Evolutionary conservation across 2,329 filamentous ascomycete genomes (phyloP), one percentile per base, ranked within the genome.

Genomic region (Helicocarpus griseus): DNA sequence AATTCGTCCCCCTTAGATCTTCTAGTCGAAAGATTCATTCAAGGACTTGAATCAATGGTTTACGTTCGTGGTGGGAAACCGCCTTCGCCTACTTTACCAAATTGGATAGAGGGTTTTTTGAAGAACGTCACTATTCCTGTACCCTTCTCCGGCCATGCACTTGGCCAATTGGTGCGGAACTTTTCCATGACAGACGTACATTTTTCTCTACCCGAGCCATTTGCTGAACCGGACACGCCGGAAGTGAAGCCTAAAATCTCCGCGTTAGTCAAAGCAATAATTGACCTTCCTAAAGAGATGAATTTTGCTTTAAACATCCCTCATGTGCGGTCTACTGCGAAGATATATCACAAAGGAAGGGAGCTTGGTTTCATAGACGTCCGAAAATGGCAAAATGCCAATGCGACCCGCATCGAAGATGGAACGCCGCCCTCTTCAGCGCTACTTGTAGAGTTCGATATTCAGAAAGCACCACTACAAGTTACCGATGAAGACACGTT

Each of bases 171-270:
- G 14, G 86, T 98, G 64, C 85, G 84, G 59, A 91, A 93, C 59
- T 96, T 97, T 64, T 86, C 89, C 21, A 73, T 97, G 57, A 81
- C 83, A 1, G 80, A 96, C 63, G 88, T 94, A 38, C 82, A 94
- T 61, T 95, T 98, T 66, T 81, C 80, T 46, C 73, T 98, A 43
- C 93, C 93, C 0, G 82, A 89, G 60, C 86, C 87, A 0, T 80
- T 85, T 60, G 87, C 89, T 2, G 82, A 89, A 17, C 87, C 87
- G 0, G 80, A 78, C 52, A 81, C 83, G 9, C 86, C 88, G 0
- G 81, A 84, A 48, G 77, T 85, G 3, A 80, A 85, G 50, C 89
- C 90, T 8, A 83, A 80, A 50, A 83, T 98, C 14, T 95, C 89
- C 28, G 90, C 90, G 2, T 83, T 85, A 19, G 85, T 96, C 43